Conservation (phyloP, 768 basidiomycete genomes). For the Lyophyllum decastes region DNA sequence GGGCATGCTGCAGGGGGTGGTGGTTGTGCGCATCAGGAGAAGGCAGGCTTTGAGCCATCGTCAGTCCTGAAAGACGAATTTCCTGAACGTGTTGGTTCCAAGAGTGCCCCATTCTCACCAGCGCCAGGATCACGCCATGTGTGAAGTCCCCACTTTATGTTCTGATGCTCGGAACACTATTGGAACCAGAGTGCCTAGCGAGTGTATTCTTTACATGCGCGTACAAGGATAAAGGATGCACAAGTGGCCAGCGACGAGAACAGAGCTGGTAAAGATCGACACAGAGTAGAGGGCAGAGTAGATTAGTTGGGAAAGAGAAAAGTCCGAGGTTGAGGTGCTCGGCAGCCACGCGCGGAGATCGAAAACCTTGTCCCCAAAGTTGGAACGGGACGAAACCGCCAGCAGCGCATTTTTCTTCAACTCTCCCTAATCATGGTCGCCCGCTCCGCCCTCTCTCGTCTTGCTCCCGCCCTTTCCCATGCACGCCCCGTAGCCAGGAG, state of each 20-base stretch:
- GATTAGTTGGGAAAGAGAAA: not conserved
- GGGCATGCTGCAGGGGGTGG: too few species aligned
- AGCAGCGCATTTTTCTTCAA: slow-evolving; percentile 26
- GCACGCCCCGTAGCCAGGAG: slow-evolving; percentile 47
- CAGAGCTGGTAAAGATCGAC: not conserved
- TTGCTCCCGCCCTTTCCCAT: slow-evolving; percentile 59
- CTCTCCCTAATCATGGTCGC: slow-evolving; percentile 53
- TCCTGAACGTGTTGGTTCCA: too few species aligned
- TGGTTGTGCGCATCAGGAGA: too few species aligned
- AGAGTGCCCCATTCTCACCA: too few species aligned
- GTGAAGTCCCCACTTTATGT: too few species aligned
- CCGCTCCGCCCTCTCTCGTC: slow-evolving; percentile 64
- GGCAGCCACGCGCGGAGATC: slow-evolving; percentile 14
- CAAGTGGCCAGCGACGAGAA: not conserved
- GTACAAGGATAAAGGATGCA: not conserved
- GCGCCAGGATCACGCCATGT: too few species aligned
- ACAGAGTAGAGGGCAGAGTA: not conserved
- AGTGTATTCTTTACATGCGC: not conserved
- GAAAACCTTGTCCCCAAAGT: slow-evolving; percentile 18
- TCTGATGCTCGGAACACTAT: not conserved
- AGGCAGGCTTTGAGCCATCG: too few species aligned
- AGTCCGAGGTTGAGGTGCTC: not conserved
- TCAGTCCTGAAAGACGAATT: too few species aligned
- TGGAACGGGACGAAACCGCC: slow-evolving; percentile 15
- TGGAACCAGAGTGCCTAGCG: not conserved